A percentile compares a stretch with the other conserved stretches of the same genome.
These are phyloP conservation scores for Septoria petroselini DNA, from an alignment of 2,329 filamentous ascomycete species.

Conservation along the genomic window DNA sequence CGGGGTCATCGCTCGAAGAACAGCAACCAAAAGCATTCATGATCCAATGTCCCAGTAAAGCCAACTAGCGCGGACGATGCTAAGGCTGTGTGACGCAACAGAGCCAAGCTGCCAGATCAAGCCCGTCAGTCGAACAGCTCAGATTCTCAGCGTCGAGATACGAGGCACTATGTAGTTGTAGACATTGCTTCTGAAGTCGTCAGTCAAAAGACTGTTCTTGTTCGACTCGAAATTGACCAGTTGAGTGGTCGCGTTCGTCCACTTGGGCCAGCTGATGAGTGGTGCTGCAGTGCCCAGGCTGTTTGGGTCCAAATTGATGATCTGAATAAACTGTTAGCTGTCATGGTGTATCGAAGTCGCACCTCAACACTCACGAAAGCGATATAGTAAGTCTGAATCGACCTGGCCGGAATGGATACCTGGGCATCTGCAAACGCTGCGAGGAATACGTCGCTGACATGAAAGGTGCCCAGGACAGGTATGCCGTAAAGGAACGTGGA, in stretches of 20 bases:
- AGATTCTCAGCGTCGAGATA: not conserved
- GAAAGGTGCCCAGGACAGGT: slow-evolving; percentile 72
- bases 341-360: no score
- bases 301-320: slow-evolving; percentile 70
- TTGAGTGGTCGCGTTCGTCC: slow-evolving; percentile 47
- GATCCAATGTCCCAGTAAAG: no score
- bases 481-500: slow-evolving; percentile 68
- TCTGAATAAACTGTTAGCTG: no score
- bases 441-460: slow-evolving; percentile 52
- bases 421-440: slow-evolving; percentile 9
- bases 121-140: not conserved
- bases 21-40: no score
- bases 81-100: no score
- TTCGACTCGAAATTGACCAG: slow-evolving; percentile 49
- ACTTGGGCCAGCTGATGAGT: slow-evolving; percentile 53
- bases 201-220: not conserved
- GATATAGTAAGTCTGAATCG: slow-evolving; percentile 67
- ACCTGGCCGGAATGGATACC: slow-evolving; percentile 23
- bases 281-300: slow-evolving; percentile 34
- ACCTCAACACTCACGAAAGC: slow-evolving; percentile 50
- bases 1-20: no score
- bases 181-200: not conserved
- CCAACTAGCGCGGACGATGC: no score
- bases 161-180: not conserved
- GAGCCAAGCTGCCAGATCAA: no score